phyloP scores from a whole-genome alignment of 306 rosid species.

The Sindora glabra region DNA sequence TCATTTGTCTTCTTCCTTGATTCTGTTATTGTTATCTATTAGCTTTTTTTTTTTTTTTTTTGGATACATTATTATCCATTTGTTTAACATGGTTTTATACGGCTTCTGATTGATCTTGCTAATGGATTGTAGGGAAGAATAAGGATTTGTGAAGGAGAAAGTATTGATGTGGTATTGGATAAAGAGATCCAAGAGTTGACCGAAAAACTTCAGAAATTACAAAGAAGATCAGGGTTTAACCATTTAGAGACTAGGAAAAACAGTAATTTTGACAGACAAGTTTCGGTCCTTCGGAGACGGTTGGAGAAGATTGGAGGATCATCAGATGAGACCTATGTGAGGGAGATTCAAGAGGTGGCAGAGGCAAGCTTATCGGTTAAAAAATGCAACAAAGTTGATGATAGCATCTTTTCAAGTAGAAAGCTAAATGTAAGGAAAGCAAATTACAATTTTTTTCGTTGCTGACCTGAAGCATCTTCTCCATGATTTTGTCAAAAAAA shows the following conservation, averaged over 20 bases:
- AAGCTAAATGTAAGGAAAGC: conserved; percentile 49
- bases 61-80: neutral
- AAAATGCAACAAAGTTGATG: conserved; percentile 26
- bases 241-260: conserved; percentile 18
- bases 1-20: neutral
- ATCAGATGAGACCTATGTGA: conserved; percentile 41
- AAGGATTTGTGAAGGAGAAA: conserved; percentile 53
- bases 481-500: neutral
- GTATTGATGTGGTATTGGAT: conserved; percentile 38
- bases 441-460: neutral
- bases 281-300: conserved; percentile 40
- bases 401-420: conserved; percentile 42
- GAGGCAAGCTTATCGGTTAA: conserved; percentile 45
- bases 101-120: conserved; percentile 8
- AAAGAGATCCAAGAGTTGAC: conserved; percentile 57
- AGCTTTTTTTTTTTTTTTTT: no score
- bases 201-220: conserved; percentile 57
- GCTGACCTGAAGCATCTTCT: neutral
- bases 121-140: conserved; percentile 54
- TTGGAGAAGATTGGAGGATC: conserved; percentile 51
- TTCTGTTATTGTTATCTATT: neutral
- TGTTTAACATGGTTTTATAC: neutral
- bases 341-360: conserved; percentile 56
- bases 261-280: conserved; percentile 60
- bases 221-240: conserved; percentile 38